Evolutionary conservation across 306 rosid genomes (phyloP).

Genomic region (Rubus parviflorus): DNA sequence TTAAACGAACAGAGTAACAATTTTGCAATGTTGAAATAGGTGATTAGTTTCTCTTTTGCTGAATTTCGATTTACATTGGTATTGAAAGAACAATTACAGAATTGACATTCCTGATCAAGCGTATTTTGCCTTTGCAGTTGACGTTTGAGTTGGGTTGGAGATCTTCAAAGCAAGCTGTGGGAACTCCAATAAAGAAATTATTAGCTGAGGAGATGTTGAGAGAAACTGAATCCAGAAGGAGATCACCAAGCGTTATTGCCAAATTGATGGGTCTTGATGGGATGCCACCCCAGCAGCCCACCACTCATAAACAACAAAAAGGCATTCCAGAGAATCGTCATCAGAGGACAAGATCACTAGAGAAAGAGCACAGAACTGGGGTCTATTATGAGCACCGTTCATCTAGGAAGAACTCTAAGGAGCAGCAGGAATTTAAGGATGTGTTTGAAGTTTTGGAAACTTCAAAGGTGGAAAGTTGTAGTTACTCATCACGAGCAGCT

Average conservation of each 20-base stretch:
- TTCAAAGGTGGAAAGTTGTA: slow-evolving; percentile 50
- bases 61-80: slow-evolving; percentile 12
- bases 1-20: slow-evolving; percentile 2
- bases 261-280: slow-evolving; percentile 99
- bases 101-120: slow-evolving; percentile 17
- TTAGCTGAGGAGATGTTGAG: slow-evolving; percentile 73
- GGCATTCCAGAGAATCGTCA: slow-evolving; percentile 33
- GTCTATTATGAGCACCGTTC: slow-evolving; percentile 37
- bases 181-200: slow-evolving; percentile 73
- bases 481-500: slow-evolving; percentile 43
- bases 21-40: slow-evolving; percentile 5
- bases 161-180: slow-evolving; percentile 54
- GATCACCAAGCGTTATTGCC: slow-evolving; percentile 77
- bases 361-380: slow-evolving; percentile 44
- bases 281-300: slow-evolving; percentile 62
- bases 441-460: slow-evolving; percentile 83
- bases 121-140: slow-evolving; percentile 49
- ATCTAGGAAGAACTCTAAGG: slow-evolving; percentile 62
- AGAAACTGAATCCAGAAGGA: slow-evolving; percentile 59
- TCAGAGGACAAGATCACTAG: slow-evolving; percentile 32
- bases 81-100: neutral
- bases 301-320: slow-evolving; percentile 49
- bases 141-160: slow-evolving; percentile 55
- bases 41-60: neutral
- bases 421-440: slow-evolving; percentile 80